Base-by-base conservation (phyloP, 148 eudicot genomes). In the Polygonum aviculare region DNA sequence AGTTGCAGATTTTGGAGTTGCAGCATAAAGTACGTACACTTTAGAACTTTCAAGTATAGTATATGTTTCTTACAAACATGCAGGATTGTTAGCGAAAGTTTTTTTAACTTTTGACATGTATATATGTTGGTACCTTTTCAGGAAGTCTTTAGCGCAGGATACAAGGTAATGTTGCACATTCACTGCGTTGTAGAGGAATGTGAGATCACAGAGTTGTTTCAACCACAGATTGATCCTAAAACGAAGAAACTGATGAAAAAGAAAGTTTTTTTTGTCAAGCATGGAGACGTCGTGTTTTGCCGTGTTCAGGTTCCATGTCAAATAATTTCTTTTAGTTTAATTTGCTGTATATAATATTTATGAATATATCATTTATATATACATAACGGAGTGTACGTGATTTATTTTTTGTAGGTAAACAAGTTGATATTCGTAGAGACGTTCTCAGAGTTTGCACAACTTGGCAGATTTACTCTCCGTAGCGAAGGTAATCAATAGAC, bases 111-210 rank as follows among this genome's bases (percentile, higher is more conserved):
- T 31, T 39, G 15, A 41, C 45, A n/a, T n/a, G n/a, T n/a, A n/a
- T n/a, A n/a, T n/a, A 41, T 41, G 45, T 41, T 41, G 45, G 45
- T 41, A 5, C 7, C 8, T 41, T 41, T 6, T 5, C 76, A 95
- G 99, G 96, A 96, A 38, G 90, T 95, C 70, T 92, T 92, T 80
- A 90, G 91, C 50, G 96, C 97, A 82, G 97, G 98, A 14, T 95
- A 90, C 84, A 95, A 87, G 86, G 98, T 97, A 78, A 88, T 92
- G 54, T 80, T 95, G 90, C 96, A 95, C 80, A 83, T 95, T 81
- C 98, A 95, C 78, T 73, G 97, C 33, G 88, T 92, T 71, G 93
- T 88, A 40, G 98, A 92, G 86, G 97, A 95, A 86, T 95, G 98
- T 75, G 98, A 95, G 81, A 90, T 95, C 82, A 86, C 93, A 72